phyloP scores from a whole-genome alignment of 1,284 basidiomycete species.

The Papiliotrema fonsecae region DNA sequence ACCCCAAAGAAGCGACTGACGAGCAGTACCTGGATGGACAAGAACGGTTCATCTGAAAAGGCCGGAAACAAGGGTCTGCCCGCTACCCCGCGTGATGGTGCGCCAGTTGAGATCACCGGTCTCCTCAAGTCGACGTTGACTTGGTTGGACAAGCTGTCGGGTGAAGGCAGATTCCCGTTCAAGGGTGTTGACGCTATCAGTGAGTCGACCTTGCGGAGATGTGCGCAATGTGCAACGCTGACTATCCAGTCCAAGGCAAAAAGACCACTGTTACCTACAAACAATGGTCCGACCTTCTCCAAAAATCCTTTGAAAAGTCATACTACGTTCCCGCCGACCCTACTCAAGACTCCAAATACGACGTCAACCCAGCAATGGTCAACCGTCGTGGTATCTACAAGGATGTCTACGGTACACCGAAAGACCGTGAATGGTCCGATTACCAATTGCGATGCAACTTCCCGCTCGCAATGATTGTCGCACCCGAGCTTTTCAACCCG shows the following conservation, averaged over 20 bases:
- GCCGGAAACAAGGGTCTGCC: conserved; percentile 92
- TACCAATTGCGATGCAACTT: conserved; percentile 93
- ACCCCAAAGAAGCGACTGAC: conserved; percentile 10
- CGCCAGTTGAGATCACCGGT: conserved; percentile 92
- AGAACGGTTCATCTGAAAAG: conserved; percentile 86
- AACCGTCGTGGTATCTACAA: conserved; percentile 97
- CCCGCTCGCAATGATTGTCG: conserved; percentile 93
- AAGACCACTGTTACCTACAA: conserved; percentile 74
- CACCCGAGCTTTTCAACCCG: conserved; percentile 87
- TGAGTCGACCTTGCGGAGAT: conserved; percentile 50
- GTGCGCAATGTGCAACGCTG: not conserved
- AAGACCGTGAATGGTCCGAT: conserved; percentile 86
- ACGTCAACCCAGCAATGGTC: conserved; percentile 65
- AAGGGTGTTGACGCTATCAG: conserved; percentile 76
- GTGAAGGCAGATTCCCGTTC: conserved; percentile 73
- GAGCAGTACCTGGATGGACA: conserved; percentile 92
- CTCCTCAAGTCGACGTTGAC: conserved; percentile 85
- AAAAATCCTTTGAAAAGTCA: conserved; percentile 78
- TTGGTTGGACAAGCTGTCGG: conserved; percentile 72
- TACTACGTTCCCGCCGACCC: conserved; percentile 85
- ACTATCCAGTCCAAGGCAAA: conserved; percentile 61
- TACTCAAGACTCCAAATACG: conserved; percentile 66
- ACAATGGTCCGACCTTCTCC: conserved; percentile 83
- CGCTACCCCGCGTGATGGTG: conserved; percentile 91
- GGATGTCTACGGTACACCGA: conserved; percentile 87